Evolutionary conservation across 176 grass and related monocot species (phyloP).

Genomic region (Luzula sylvatica): DNA sequence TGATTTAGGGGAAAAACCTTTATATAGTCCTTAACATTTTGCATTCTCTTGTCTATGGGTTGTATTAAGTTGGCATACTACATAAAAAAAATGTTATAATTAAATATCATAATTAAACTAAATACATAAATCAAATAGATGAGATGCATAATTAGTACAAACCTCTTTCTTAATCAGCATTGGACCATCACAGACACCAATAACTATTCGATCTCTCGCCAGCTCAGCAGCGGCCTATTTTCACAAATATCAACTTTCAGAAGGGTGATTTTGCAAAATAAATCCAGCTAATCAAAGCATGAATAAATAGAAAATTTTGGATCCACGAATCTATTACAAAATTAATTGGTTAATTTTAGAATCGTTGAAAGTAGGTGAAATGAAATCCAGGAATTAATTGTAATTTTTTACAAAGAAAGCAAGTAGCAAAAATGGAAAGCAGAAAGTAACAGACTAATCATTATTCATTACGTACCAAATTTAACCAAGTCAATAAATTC

Average conservation of each 20-base stretch:
- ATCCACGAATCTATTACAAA: not conserved
- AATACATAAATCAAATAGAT: not conserved
- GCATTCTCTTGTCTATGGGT: constrained; percentile 61
- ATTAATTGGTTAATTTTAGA: not conserved
- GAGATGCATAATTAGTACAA: not conserved
- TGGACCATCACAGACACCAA: constrained; percentile 85
- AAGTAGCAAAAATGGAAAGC: not conserved
- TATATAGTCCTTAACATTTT: constrained; percentile 73
- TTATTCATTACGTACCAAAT: not conserved
- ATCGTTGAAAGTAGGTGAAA: not conserved
- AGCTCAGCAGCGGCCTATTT: constrained; percentile 65
- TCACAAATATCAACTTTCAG: not conserved
- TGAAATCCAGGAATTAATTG: not conserved
- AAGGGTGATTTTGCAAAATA: not conserved
- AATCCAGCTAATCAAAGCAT: not conserved
- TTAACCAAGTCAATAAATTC: not conserved
- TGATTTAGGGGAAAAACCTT: constrained; percentile 35
- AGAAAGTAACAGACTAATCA: not conserved
- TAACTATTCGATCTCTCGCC: constrained; percentile 50
- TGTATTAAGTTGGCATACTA: constrained; percentile 84
- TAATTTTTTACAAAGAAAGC: not conserved
- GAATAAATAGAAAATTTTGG: not conserved
- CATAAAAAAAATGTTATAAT: constrained; percentile 1
- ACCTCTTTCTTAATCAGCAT: constrained; percentile 96
- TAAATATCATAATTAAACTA: no score